Evolutionary conservation across 2,329 filamentous ascomycete genomes (phyloP), one percentile per base, ranked within the genome.

Genomic region (Penicillium hesseltinei): DNA sequence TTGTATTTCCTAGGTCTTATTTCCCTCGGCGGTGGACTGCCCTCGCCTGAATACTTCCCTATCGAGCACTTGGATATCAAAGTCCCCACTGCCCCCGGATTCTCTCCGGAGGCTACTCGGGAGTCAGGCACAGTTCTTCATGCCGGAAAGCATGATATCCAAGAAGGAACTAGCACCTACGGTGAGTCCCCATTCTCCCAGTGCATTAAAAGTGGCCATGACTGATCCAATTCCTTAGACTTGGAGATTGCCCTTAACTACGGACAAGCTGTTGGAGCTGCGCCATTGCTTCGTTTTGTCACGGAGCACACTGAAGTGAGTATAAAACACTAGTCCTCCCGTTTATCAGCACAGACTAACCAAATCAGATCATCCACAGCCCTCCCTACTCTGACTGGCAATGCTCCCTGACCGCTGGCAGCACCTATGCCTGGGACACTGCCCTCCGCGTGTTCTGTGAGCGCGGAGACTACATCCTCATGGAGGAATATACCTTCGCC

Each of bases 361-460:
- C 8, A 15, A 29, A 23, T 2, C 58, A 80, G 77, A 85, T 97
- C 55, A 86, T 96, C 17, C 90, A 91, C 74, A 82, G 85, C 60
- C 92, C 93, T 17, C 91, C 90, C 0, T 97, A 97, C 72, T 83
- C 87, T 19, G 92, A 99, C 77, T 99, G 94, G 94, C 82, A 85
- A 62, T 90, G 90, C 67, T 88, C 87, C 54, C 82, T 97, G 78
- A 92, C 88, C 2, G 84, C 93, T 40, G 94, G 93, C 52, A 94
- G 88, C 75, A 97, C 94, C 0, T 91, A 86, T 25, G 88, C 90
- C 0, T 83, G 96, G 63, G 94, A 97, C 69, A 88, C 93, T 75
- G 82, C 89, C 2, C 79, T 96, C 44, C 86, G 94, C 52, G 89
- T 97, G 82, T 86, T 99, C 62, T 88, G 87, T 64, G 81, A 85